Percentiles rank a stretch among this genome's conserved stretches.
Conservation (phyloP, 2,329 filamentous ascomycete genomes). For the Orbilia brochopaga region DNA sequence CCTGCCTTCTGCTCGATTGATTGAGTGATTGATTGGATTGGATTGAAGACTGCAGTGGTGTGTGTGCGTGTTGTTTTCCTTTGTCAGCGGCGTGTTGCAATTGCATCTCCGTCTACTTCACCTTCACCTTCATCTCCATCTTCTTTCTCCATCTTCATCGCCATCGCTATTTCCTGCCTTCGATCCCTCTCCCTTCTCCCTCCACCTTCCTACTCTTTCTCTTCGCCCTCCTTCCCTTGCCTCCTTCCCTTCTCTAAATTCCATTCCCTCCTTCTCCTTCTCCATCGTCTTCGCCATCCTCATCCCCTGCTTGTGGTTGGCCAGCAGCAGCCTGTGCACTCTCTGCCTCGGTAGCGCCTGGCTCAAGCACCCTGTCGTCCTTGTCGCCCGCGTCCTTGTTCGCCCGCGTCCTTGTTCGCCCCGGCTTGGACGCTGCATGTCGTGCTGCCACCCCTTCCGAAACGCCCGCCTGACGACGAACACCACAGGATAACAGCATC, state of each 20-base stretch:
- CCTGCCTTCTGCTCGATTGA: not conserved
- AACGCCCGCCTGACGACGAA: not conserved
- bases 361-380: not conserved
- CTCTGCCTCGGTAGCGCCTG: conserved; percentile 3
- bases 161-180: not conserved
- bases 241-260: not conserved
- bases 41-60: too few relatives aligned
- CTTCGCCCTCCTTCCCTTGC: not conserved
- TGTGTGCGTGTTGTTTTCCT: not conserved
- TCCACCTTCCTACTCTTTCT: not conserved
- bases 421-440: not conserved
- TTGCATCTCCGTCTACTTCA: not conserved
- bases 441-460: not conserved
- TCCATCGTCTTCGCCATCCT: not conserved
- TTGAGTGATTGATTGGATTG: not conserved
- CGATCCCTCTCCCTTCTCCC: not conserved
- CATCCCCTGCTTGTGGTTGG: not conserved
- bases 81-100: not conserved
- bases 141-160: not conserved
- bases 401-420: not conserved
- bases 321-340: not conserved
- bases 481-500: not conserved
- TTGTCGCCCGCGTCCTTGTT: not conserved
- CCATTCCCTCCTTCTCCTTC: not conserved
- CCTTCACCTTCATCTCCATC: conserved; percentile 10